A percentile compares a stretch with the other conserved stretches of the same genome.
Conservation (phyloP, 2,329 filamentous ascomycete genomes). For the Fusarium ramigenum region DNA sequence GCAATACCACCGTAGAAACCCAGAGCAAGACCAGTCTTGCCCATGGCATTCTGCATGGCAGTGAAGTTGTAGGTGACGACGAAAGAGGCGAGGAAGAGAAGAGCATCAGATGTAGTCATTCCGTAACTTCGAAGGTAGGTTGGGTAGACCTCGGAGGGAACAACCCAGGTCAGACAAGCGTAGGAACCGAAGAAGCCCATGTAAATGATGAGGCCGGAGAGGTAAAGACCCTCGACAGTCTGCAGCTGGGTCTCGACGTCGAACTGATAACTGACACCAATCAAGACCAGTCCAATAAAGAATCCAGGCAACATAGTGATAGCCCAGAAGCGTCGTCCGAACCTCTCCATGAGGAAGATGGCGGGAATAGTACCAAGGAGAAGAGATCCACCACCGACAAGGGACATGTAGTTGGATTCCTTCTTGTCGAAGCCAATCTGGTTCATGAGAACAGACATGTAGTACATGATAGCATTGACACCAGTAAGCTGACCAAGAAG, state of each 20-base stretch:
- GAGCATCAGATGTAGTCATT: conserved; percentile 75
- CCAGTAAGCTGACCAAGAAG: conserved; percentile 76
- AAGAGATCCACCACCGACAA: conserved; percentile 74
- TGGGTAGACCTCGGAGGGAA: conserved; percentile 76
- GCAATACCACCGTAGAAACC: conserved; percentile 82
- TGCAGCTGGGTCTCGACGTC: conserved; percentile 54
- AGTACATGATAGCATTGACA: conserved; percentile 76
- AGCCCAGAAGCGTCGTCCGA: conserved; percentile 79
- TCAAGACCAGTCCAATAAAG: conserved; percentile 73
- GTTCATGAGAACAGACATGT: conserved; percentile 74
- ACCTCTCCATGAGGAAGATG: conserved; percentile 76
- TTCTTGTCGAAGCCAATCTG: conserved; percentile 73
- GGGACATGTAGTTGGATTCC: conserved; percentile 76
- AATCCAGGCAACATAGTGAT: conserved; percentile 77
- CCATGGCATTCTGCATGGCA: conserved; percentile 75
- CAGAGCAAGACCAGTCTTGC: conserved; percentile 69
- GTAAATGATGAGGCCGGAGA: conserved; percentile 74
- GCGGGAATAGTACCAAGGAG: conserved; percentile 74
- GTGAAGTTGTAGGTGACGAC: conserved; percentile 81
- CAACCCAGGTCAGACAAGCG: conserved; percentile 71
- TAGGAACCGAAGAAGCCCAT: conserved; percentile 75
- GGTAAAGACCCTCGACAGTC: conserved; percentile 67
- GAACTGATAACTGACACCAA: conserved; percentile 71
- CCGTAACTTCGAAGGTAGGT: conserved; percentile 78
- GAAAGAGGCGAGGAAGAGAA: conserved; percentile 76